These are phyloP conservation scores for Pleodorina starrii DNA, from an alignment of 139 green algal genomes.

Conservation along the genomic window DNA sequence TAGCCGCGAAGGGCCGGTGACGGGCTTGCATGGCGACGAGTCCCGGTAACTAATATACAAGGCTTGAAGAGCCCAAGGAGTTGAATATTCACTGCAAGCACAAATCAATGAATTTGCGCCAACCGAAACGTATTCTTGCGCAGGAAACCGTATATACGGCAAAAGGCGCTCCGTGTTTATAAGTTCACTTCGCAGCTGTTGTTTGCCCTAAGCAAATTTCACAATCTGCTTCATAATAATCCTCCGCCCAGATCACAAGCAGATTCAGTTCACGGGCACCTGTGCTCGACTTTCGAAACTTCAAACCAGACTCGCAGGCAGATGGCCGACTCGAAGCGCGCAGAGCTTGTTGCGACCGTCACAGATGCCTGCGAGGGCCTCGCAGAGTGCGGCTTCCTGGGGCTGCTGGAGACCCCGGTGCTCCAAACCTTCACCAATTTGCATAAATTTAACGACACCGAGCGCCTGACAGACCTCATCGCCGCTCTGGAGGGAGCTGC, in stretches of 20 bases:
- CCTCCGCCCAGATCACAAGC: too few relatives aligned
- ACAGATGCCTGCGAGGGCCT: background rate
- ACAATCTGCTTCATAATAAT: too few relatives aligned
- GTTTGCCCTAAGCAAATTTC: too few relatives aligned
- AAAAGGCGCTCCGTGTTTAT: too few relatives aligned
- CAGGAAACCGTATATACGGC: too few relatives aligned
- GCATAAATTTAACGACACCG: slow-evolving; percentile 40
- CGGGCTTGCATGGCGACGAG: background rate
- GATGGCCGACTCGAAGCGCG: slow-evolving; percentile 22
- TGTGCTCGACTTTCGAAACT: background rate
- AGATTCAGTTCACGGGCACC: too few relatives aligned
- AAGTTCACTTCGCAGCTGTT: too few relatives aligned
- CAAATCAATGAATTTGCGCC: too few relatives aligned
- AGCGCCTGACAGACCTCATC: background rate
- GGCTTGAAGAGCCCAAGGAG: too few relatives aligned
- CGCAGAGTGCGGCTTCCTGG: background rate
- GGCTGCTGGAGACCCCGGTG: slow-evolving; percentile 27
- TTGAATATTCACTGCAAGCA: too few relatives aligned
- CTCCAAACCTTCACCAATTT: slow-evolving; percentile 14
- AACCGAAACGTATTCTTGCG: too few relatives aligned
- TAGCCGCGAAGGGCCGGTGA: background rate
- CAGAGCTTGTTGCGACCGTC: slow-evolving; percentile 7
- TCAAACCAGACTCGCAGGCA: background rate
- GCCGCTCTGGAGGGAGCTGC: background rate
- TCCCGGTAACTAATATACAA: too few relatives aligned